Base-by-base conservation (phyloP, 495 filamentous ascomycete genomes). In the Neurospora sublineolata region DNA sequence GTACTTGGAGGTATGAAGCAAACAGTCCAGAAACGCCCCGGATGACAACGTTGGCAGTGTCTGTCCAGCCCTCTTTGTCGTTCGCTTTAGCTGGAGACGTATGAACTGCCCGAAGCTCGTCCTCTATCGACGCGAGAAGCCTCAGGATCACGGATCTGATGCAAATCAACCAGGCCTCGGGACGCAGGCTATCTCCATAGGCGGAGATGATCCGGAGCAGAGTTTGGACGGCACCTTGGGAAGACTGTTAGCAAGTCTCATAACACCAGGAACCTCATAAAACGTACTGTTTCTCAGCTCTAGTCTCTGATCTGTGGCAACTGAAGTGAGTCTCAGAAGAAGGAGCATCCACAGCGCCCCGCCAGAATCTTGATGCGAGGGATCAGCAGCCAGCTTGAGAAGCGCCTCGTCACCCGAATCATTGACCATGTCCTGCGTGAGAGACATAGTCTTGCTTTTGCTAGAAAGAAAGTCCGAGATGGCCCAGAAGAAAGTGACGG, bases 401-500 rank as follows among this genome's bases (percentile, higher is more conserved):
- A 90, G 74, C 37, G 82, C 80, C 33, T 80, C 72, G 36, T 87
- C 87, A 40, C 83, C 82, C n/a, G 83, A 80, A 11, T 83, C 83
- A 44, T 82, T 76, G n/a, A 87, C 80, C 46, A 88, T 82, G 38
- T 80, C 81, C 74, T 83, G 80, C 6, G 82, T 85, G 37, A 86
- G 83, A 0, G 81, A 83, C 72, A 84, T 80, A 37, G 80, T 70
- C 74, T 80, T 80, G 77, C 82, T 80, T 76, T 81, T 84, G 27
- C 79, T 77, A 1, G 83, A 86, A 23, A 98, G 85, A 73, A 92
- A 96, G 78, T 97, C 94, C 3, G 95, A 97, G 14, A 97, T 87
- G 73, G 93, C 93, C 91, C 93, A 97, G 81, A 97, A 97, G 76
- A 96, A 96, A 0, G 94, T 97, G 12, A 95, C 91, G 2, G 93